Percentiles rank a stretch among this genome's conserved stretches.
These are phyloP conservation scores for Naumovozyma dairenensis DNA, from an alignment of 805 yeast genomes.

Conservation along the genomic window DNA sequence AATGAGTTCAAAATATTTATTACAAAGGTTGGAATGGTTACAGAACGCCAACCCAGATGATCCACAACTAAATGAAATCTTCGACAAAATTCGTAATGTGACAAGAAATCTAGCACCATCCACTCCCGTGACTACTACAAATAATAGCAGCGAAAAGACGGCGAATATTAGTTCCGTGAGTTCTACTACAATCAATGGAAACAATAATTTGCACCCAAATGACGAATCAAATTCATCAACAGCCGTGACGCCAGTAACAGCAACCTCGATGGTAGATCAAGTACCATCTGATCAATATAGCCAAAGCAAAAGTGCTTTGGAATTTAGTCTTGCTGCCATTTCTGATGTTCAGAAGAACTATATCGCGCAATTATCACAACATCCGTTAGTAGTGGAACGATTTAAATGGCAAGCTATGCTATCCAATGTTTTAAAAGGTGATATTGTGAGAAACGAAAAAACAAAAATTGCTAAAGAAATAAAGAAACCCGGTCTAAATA, in stretches of 20 bases:
- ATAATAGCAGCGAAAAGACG: not conserved
- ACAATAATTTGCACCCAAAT: no score
- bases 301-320: no score
- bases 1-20: conserved; percentile 20
- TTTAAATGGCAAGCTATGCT: conserved; percentile 96
- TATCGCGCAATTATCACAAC: conserved; percentile 16
- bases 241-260: no score
- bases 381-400: conserved; percentile 51
- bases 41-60: conserved; percentile 9
- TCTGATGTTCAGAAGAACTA: not conserved
- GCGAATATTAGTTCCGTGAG: no score
- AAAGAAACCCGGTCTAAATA: conserved; percentile 19
- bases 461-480: conserved; percentile 52
- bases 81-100: not conserved
- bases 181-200: no score
- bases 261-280: no score
- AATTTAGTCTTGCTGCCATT: not conserved
- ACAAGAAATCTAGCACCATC: not conserved
- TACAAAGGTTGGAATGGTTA: conserved; percentile 25
- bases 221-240: no score
- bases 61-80: not conserved
- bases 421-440: conserved; percentile 84
- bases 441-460: conserved; percentile 85
- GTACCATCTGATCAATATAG: no score
- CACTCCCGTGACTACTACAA: not conserved